Percentiles rank a stretch among this genome's conserved stretches.
phyloP scores from a whole-genome alignment of 164 flowering plant species.

The Santalum album region DNA sequence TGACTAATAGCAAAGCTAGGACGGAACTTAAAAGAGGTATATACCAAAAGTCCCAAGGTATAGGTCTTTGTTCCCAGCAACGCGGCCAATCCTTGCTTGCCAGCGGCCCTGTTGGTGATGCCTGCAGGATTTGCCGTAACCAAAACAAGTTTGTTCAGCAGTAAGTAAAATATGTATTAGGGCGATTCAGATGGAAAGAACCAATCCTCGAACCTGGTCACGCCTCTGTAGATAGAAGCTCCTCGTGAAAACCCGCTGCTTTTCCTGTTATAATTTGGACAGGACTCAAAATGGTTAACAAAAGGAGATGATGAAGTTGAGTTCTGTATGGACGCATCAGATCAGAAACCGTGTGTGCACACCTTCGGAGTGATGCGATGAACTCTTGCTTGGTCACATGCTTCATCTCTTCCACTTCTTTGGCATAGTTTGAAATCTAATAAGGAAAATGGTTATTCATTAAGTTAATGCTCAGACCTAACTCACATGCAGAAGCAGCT shows the following conservation, averaged over 20 bases:
- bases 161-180: too few relatives aligned
- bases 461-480: too few relatives aligned
- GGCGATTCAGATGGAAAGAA: not conserved
- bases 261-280: constrained; percentile 29
- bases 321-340: too few relatives aligned
- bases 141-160: too few relatives aligned
- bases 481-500: constrained; percentile 3
- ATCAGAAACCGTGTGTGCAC: not conserved
- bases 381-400: constrained; percentile 60
- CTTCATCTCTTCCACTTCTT: constrained; percentile 71
- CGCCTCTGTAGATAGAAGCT: constrained; percentile 70
- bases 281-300: not conserved
- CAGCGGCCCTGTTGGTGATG: constrained; percentile 94
- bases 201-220: constrained; percentile 40
- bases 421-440: constrained; percentile 43
- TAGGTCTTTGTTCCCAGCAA: constrained; percentile 84
- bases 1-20: too few relatives aligned
- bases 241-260: constrained; percentile 78
- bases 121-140: constrained; percentile 22
- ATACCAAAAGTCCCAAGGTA: constrained; percentile 88
- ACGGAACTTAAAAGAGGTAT: not conserved
- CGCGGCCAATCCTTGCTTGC: constrained; percentile 94
- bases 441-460: constrained; percentile 15
- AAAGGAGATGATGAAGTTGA: not conserved
- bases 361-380: constrained; percentile 74